phyloP scores from a whole-genome alignment of 2,329 filamentous ascomycete genomes.

The Aspergillus sp. region DNA sequence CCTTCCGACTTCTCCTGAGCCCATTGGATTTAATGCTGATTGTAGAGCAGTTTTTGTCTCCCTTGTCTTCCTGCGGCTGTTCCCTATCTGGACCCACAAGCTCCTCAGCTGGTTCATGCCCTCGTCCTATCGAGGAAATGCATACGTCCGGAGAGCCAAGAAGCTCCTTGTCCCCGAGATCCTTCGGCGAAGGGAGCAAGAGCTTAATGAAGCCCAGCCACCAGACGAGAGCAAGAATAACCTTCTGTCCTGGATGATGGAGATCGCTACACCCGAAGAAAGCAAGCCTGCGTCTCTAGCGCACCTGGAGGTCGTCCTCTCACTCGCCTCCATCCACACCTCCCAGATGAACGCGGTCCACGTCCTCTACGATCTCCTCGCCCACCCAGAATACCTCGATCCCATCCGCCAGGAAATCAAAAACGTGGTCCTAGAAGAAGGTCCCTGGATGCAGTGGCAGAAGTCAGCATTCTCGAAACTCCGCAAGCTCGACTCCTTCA shows the following conservation, averaged over 20 bases:
- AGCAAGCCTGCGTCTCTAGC: constrained; percentile 12
- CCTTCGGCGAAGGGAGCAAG: no score
- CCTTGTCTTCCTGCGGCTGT: no score
- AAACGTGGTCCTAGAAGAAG: neutral
- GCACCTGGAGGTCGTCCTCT: constrained; percentile 12
- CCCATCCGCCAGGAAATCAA: constrained; percentile 16
- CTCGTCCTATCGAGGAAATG: no score
- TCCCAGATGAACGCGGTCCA: constrained; percentile 18
- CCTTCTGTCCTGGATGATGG: constrained; percentile 1
- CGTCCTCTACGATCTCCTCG: constrained; percentile 13
- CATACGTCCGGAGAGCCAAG: no score
- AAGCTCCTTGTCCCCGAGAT: no score
- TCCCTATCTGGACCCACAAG: no score
- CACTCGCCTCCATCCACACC: constrained; percentile 22
- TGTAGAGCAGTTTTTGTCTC: no score
- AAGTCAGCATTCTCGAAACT: neutral
- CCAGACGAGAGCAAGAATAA: neutral
- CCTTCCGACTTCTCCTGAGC: no score
- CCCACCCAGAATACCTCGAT: constrained; percentile 8
- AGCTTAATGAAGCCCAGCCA: no score
- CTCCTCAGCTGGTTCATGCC: no score
- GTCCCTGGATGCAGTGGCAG: neutral
- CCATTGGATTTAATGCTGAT: no score
- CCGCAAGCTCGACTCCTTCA: constrained; percentile 9
- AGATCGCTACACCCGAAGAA: constrained; percentile 1